A percentile compares a stretch with the other conserved stretches of the same genome.
Conservation (phyloP, 768 basidiomycete genomes). For the Tulasnella sp. region DNA sequence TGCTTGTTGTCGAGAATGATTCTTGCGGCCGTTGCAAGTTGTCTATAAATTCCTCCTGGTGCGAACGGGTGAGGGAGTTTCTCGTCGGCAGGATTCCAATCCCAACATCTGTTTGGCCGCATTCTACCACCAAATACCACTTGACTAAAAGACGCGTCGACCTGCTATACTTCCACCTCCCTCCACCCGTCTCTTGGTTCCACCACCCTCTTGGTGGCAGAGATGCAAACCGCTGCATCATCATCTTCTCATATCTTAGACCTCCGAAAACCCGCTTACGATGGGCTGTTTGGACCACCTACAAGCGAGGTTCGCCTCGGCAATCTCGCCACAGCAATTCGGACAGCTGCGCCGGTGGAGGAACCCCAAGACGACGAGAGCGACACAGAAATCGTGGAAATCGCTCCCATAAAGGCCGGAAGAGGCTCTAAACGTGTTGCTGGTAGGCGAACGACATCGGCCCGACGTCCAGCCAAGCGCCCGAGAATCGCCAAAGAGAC, state of each 20-base stretch:
- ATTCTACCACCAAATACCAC: not conserved
- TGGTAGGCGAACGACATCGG: not conserved
- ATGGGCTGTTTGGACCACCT: not conserved
- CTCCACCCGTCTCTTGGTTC: not conserved
- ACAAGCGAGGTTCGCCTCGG: not conserved
- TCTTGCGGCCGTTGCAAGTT: not conserved
- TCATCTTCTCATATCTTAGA: not conserved
- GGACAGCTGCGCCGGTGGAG: not conserved
- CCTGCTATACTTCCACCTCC: not conserved
- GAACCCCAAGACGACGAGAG: not conserved
- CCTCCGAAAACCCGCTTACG: not conserved
- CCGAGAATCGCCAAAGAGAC: not conserved
- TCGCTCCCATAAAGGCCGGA: not conserved
- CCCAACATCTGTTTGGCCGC: not conserved
- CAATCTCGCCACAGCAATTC: not conserved
- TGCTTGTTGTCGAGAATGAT: not conserved
- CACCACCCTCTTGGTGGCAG: not conserved
- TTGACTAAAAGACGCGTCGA: not conserved
- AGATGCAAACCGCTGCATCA: not conserved
- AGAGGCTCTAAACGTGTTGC: not conserved
- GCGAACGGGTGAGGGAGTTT: not conserved
- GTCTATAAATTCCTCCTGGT: not conserved
- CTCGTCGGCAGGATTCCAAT: not conserved
- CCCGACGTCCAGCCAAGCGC: not conserved
- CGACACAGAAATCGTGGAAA: slow-evolving; percentile 8